Base-by-base conservation (phyloP, 2,329 filamentous ascomycete species). In the Pseudofabraea citricarpa region DNA sequence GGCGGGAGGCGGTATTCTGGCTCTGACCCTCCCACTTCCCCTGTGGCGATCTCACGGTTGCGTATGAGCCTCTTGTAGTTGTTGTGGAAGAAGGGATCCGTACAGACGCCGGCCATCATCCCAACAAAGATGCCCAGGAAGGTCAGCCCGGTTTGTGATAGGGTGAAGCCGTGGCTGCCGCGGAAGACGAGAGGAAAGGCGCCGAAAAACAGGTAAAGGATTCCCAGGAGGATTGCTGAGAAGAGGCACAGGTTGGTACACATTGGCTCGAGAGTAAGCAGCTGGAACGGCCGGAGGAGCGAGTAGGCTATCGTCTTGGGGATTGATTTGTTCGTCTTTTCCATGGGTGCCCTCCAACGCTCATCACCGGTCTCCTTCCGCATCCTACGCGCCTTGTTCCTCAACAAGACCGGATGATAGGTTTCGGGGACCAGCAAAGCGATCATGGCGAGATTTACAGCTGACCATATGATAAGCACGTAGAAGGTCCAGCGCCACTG, bases 121-220 rank as follows among this genome's bases (percentile, higher is more conserved):
- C 85, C 83, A 2, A 81, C 67, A 38, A 86, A 71, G 44, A 87
- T 74, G 12, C 82, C 85, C 36, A 93, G 57, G 63, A 95, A 95
- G 12, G 81, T 75, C 44, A 93, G 67, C n/a, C 90, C 90, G 9
- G 79, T 72, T 64, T 95, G 85, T 73, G 85, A 93, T 9, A 89
- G 69, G 41, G 79, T 80, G 68, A 95, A 90, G 16, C 77, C 81
- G 61, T 94, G 85, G 36, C 85, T 81, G 35, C 74, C 77, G 20
- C 72, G 63, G 58, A 95, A 95, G 13, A 95, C 81, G 35, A 94
- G 69, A 5, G 85, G 78, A 56, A 95, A 95, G 0, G 90, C 89
- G 16, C 89, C 89, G 61, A 95, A 94, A 70, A 94, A 95, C 29
- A 95, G 78, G 60, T 95, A 95, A 2, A 95, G 68, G 35, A 95